Evolutionary conservation across 2,329 filamentous ascomycete genomes (phyloP).

Genomic region (Fusarium sp.): DNA sequence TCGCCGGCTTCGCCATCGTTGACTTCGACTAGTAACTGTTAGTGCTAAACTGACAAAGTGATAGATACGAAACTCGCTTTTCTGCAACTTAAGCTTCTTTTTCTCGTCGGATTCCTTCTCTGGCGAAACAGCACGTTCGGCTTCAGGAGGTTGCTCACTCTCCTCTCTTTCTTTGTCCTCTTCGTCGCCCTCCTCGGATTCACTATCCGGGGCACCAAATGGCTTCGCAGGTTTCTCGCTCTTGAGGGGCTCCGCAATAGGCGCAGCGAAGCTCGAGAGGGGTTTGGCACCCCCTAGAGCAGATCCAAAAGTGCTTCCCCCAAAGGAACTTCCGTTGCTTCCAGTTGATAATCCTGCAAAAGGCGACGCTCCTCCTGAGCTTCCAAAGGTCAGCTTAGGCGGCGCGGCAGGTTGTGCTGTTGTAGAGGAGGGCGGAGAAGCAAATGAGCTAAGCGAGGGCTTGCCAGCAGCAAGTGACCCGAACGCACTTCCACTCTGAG

Average conservation of each 20-base stretch:
- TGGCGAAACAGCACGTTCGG: constrained; percentile 55
- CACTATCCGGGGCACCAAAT: constrained; percentile 80
- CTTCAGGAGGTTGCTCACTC: constrained; percentile 56
- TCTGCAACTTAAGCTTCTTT: constrained; percentile 73
- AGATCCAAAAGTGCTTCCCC: constrained; percentile 52
- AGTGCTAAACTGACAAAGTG: constrained; percentile 23
- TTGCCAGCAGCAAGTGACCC: constrained; percentile 52
- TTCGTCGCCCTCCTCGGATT: constrained; percentile 61
- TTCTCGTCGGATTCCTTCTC: constrained; percentile 69
- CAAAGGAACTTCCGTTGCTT: constrained; percentile 53
- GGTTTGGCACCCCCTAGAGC: constrained; percentile 53
- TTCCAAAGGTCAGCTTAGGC: constrained; percentile 61
- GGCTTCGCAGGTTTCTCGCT: constrained; percentile 72
- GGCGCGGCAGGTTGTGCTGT: constrained; percentile 43
- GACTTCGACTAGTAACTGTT: constrained; percentile 64
- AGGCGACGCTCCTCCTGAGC: constrained; percentile 53
- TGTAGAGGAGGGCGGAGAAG: constrained; percentile 40
- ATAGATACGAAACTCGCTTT: constrained; percentile 60
- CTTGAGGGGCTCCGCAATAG: constrained; percentile 58
- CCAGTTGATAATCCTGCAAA: constrained; percentile 56
- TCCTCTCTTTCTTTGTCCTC: constrained; percentile 52
- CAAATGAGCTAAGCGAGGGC: constrained; percentile 46
- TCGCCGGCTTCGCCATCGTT: constrained; percentile 91
- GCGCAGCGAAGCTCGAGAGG: constrained; percentile 76
- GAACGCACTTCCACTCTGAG: constrained; percentile 60